Evolutionary conservation across 2,329 filamentous ascomycete genomes (phyloP), one percentile per base, ranked within the genome.

Genomic region (Sclerotinia nivalis): DNA sequence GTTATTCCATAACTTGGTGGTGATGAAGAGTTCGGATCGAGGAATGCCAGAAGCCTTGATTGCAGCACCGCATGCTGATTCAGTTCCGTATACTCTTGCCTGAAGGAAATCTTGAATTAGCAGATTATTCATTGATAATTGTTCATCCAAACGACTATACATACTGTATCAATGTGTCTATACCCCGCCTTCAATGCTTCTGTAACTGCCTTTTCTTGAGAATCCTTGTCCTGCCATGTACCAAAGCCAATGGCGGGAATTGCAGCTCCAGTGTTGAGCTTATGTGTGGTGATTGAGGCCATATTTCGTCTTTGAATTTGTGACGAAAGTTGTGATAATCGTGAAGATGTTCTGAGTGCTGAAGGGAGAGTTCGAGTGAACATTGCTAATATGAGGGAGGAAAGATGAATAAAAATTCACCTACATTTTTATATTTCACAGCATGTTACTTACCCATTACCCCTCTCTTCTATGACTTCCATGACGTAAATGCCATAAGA

Each of bases 71-170:
- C 96, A 85, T 13, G 91, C 93, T 78, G 89, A 83, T 73, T 93
- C 93, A 22, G 96, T 93, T 79, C 95, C 92, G 64, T 90, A 86
- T 81, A 96, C 93, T 80, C 96, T 93, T 74, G 66, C 85, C 89
- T 81, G 93, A 93, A 81, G 89, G 90, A 83, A 90, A 91, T 6
- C 90, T 89, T 70, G 10, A n/a, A 59, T 71, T 34, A 71, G 58
- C 34, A 52, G 6, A 20, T n/a, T 22, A 4, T 28, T 13, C 45
- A 22, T 13, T 0, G 22, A 40, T 22, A 13, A 52, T 2, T 13
- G 9, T 7, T 34, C 18, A 37, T n/a, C 2, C 3, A 49, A 58
- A 60, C 34, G n/a, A 5, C 37, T 18, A 37, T 31, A 34, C 54
- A 62, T 67, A 66, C 73, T 34, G 66, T 68, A 72, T 87, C 85